Percentiles rank a stretch among this genome's conserved stretches.
Conservation (phyloP, 129 eudicot species). For the Gnaphalium uliginosum region DNA sequence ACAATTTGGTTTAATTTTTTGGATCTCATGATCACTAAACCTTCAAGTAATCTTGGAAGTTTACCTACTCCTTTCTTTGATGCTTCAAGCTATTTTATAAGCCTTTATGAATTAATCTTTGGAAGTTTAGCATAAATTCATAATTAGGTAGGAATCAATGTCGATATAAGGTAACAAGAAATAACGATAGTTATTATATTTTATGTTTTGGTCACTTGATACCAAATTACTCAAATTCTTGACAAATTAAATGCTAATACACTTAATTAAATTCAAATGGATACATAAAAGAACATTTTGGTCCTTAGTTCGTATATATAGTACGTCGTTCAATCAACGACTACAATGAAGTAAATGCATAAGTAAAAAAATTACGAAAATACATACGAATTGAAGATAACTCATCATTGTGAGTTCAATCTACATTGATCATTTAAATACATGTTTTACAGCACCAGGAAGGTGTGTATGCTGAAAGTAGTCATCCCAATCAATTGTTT, state of each 20-base stretch:
- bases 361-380: constrained; percentile 5
- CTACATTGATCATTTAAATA: constrained; percentile 50
- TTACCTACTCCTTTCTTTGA: neutral
- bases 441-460: constrained; percentile 76
- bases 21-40: neutral
- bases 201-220: too few species aligned
- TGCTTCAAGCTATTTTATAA: neutral
- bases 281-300: neutral
- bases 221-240: neutral
- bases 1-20: neutral
- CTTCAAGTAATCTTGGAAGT: neutral
- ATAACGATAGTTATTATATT: neutral
- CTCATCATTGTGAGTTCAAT: constrained; percentile 5
- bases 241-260: constrained; percentile 3
- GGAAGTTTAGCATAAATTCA: neutral
- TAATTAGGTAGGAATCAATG: neutral
- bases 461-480: constrained; percentile 63
- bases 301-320: constrained; percentile 19
- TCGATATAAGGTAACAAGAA: too few species aligned
- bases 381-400: neutral
- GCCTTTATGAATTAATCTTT: neutral
- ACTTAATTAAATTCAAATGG: neutral
- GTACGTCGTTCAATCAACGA: constrained; percentile 11
- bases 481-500: constrained; percentile 63
- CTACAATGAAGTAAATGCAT: constrained; percentile 1